phyloP scores from a whole-genome alignment of 129 eudicot genomes.

The Glebionis coronaria region DNA sequence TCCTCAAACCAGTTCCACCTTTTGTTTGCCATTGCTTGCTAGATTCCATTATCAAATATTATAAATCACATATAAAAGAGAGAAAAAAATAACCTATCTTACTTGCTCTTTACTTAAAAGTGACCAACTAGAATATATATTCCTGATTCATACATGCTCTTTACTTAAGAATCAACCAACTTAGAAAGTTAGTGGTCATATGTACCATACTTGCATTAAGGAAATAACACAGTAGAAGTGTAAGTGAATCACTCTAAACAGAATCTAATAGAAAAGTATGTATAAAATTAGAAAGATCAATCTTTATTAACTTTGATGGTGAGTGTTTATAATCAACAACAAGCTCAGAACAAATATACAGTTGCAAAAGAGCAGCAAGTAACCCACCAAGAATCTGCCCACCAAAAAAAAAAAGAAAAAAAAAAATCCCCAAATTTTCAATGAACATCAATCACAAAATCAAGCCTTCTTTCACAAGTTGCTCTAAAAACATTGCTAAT shows the following conservation, averaged over 20 bases:
- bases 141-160: too few relatives aligned
- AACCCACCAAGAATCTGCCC: conserved; percentile 34
- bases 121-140: neutral
- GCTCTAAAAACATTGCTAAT: conserved; percentile 56
- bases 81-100: neutral
- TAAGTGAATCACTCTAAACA: neutral
- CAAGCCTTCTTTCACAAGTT: conserved; percentile 75
- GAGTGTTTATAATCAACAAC: conserved; percentile 36
- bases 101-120: neutral
- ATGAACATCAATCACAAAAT: conserved; percentile 37
- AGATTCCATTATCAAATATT: conserved; percentile 2
- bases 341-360: conserved; percentile 39
- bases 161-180: too few relatives aligned
- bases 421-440: conserved; percentile 7
- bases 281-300: conserved; percentile 3
- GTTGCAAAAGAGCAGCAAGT: conserved; percentile 40
- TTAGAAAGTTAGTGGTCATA: too few relatives aligned
- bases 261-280: neutral
- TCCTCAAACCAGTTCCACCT: neutral
- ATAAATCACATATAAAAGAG: neutral
- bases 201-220: too few relatives aligned
- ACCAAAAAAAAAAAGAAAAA: conserved; percentile 12
- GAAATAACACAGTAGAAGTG: neutral
- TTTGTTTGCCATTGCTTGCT: conserved; percentile 7
- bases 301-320: conserved; percentile 34